These are phyloP conservation scores for Gossypium raimondii DNA, from an alignment of 345 rosid genomes.

Conservation along the genomic window DNA sequence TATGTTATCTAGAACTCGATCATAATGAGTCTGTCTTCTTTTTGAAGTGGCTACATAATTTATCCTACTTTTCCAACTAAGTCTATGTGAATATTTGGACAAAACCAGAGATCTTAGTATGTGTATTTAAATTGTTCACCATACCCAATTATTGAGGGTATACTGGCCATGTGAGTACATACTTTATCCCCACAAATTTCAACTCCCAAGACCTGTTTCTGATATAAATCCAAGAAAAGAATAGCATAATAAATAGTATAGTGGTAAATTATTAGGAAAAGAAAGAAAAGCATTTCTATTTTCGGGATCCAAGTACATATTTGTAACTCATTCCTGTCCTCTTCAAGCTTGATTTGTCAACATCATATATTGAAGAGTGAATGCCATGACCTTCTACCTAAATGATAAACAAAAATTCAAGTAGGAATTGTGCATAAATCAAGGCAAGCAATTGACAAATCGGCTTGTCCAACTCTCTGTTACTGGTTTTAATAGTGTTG, in stretches of 20 bases:
- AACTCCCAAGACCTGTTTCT: neutral
- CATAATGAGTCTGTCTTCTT: slow-evolving; percentile 1
- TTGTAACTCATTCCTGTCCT: neutral
- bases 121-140: neutral
- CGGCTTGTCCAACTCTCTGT: too few relatives aligned
- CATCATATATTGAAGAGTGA: neutral
- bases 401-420: neutral
- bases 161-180: neutral
- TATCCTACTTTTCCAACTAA: neutral
- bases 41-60: slow-evolving; percentile 14
- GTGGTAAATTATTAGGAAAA: neutral
- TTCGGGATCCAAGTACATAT: neutral
- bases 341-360: neutral
- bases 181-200: neutral
- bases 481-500: neutral
- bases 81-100: neutral
- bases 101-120: neutral
- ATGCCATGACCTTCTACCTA: neutral
- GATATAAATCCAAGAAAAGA: neutral
- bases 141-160: slow-evolving; percentile 1
- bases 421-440: too few relatives aligned
- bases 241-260: neutral
- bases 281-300: neutral
- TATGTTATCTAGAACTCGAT: neutral
- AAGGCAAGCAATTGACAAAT: too few relatives aligned